Base-by-base conservation (phyloP, 257 asterid species). In the Solanum chmielewskii region DNA sequence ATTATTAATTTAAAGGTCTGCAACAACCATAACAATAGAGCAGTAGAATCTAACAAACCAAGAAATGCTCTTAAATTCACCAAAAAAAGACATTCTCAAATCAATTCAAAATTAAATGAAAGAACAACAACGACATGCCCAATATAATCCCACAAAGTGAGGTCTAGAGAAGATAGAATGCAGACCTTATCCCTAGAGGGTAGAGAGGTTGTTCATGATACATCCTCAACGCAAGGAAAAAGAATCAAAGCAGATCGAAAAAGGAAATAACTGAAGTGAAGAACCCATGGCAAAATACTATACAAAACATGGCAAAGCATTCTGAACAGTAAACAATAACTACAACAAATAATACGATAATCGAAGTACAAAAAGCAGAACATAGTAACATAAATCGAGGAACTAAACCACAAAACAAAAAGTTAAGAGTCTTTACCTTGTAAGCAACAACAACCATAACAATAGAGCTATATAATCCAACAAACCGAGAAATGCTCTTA, bases 351-450 rank as follows among this genome's bases (percentile, higher is more conserved):
- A 60, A 60, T 60, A 23, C 69, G 2, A 60, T 21, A 60, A 60
- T 23, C 68, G 3, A 60, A 60, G 69, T 60, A 21, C 69, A 23
- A 52, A 52, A 16, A 6, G 62, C 62, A 52, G 62, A 16, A 52
- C 18, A 52, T 52, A 18, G 29, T 60, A 60, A 23, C 29, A 23
- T 23, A 23, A 60, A 23, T 60, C 14, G 29, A 60, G 69, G 12
- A 88, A 83, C 33, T 18, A 44, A 81, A 84, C 39, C 59, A 39
- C 16, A 49, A 11, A 35, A 44, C 35, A 31, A 70, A 85, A 66
- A 85, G 39, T 52, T 66, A 86, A 87, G 59, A 20, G 31, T 39
- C 56, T 89, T 31, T 91, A 96, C 99, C 96, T 93, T 4, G 98
- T 91, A 81, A 97, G 27, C 11, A 23, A 41, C 59, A n/a, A 41